Conservation (phyloP, 495 filamentous ascomycete species). For the Penicillium ucsense region DNA sequence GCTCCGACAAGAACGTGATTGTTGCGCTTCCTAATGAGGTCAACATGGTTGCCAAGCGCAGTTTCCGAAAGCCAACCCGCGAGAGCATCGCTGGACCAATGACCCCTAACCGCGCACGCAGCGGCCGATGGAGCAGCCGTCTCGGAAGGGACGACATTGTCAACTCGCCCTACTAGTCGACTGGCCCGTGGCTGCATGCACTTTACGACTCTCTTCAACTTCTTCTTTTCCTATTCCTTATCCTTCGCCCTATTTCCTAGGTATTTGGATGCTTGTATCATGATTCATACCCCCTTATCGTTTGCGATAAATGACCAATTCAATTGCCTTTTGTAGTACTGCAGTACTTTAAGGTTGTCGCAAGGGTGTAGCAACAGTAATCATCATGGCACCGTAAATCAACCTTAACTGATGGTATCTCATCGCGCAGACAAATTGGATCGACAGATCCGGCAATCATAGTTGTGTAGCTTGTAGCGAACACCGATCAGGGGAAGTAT, state of each 20-base stretch:
- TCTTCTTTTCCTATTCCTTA: neutral
- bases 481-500: too few relatives aligned
- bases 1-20: slow-evolving; percentile 94
- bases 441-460: too few relatives aligned
- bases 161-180: slow-evolving; percentile 64
- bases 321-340: slow-evolving; percentile 3
- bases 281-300: slow-evolving; percentile 28
- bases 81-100: slow-evolving; percentile 75
- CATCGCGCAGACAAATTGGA: too few relatives aligned
- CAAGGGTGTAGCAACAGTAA: too few relatives aligned
- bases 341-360: too few relatives aligned
- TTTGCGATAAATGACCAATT: neutral
- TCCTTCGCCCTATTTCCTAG: neutral
- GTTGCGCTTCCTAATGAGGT: slow-evolving; percentile 95
- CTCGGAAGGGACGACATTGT: slow-evolving; percentile 71
- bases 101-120: slow-evolving; percentile 40
- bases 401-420: too few relatives aligned
- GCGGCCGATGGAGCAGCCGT: slow-evolving; percentile 39
- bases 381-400: too few relatives aligned
- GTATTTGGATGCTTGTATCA: slow-evolving; percentile 15
- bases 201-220: neutral
- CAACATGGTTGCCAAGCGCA: slow-evolving; percentile 84
- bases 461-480: too few relatives aligned
- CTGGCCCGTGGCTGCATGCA: neutral
- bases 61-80: slow-evolving; percentile 77